These are phyloP conservation scores for Dryas alaskensis DNA, from an alignment of 306 rosid genomes.

Conservation along the genomic window DNA sequence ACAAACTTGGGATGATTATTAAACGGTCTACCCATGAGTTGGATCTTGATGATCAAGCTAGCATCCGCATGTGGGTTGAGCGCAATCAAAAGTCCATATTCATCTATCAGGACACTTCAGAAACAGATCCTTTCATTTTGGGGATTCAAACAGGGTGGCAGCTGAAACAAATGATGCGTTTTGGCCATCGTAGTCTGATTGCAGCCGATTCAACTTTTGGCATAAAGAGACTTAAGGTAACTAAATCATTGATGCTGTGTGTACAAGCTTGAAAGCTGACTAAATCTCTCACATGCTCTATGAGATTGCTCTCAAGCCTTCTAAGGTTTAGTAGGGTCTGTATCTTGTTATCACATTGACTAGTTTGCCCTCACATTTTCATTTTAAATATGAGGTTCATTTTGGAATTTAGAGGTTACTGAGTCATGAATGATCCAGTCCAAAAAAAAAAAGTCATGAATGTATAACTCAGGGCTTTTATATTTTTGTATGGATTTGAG, in stretches of 20 bases:
- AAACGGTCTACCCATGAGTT: slow-evolving; percentile 88
- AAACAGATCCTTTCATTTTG: slow-evolving; percentile 73
- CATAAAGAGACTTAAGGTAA: slow-evolving; percentile 86
- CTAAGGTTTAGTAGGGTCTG: not conserved
- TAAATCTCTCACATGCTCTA: not conserved
- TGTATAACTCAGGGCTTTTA: not conserved
- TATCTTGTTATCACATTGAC: not conserved
- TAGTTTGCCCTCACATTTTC: not conserved
- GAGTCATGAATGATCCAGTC: not conserved
- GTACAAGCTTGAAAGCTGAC: not conserved
- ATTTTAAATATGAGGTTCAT: not conserved
- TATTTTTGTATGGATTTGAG: not conserved
- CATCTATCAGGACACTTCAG: slow-evolving; percentile 78
- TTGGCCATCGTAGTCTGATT: slow-evolving; percentile 80
- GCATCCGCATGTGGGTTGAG: slow-evolving; percentile 91
- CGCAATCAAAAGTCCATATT: slow-evolving; percentile 78
- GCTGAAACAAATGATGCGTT: slow-evolving; percentile 86
- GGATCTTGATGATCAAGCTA: slow-evolving; percentile 94
- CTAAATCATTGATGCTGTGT: slow-evolving; percentile 7
- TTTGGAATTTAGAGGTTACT: not conserved
- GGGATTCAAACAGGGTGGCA: slow-evolving; percentile 99
- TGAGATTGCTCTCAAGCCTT: not conserved
- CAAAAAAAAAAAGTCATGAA: not conserved
- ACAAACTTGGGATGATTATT: slow-evolving; percentile 91
- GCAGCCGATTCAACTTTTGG: slow-evolving; percentile 92